phyloP scores from a whole-genome alignment of 2,329 filamentous ascomycete genomes.

The Alternaria postmessia region DNA sequence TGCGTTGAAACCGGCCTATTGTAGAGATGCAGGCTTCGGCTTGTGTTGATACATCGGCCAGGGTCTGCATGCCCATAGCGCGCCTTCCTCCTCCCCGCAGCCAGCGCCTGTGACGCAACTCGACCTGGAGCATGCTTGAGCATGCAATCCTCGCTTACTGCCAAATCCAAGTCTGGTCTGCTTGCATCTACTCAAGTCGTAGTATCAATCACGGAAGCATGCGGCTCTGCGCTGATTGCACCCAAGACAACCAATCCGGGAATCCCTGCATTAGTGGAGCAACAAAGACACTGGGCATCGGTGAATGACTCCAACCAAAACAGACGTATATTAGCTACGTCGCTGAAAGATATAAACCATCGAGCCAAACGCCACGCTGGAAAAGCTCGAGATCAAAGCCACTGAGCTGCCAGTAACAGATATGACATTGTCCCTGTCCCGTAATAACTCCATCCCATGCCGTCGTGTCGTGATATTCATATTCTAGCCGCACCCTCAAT shows the following conservation, averaged over 20 bases:
- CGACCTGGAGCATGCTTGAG: not conserved
- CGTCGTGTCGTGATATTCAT: constrained; percentile 21
- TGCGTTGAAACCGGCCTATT: constrained; percentile 20
- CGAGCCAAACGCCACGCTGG: constrained; percentile 37
- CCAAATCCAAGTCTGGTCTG: not conserved
- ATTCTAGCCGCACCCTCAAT: constrained; percentile 57
- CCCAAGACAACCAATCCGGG: constrained; percentile 1
- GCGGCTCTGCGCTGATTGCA: not conserved
- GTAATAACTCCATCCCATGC: constrained; percentile 32
- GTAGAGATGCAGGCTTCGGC: constrained; percentile 28
- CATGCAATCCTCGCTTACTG: not conserved
- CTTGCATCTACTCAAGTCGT: not conserved
- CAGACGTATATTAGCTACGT: constrained; percentile 14
- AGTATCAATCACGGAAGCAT: not conserved
- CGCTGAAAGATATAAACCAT: constrained; percentile 15
- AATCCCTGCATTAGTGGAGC: constrained; percentile 3
- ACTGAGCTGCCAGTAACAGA: constrained; percentile 12
- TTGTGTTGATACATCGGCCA: constrained; percentile 23
- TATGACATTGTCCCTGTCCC: constrained; percentile 20
- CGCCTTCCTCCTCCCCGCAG: constrained; percentile 28
- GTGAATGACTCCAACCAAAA: not conserved
- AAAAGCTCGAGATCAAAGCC: constrained; percentile 23
- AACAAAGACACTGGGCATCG: not conserved
- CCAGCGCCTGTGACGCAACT: constrained; percentile 28
- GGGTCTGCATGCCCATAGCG: constrained; percentile 30